Evolutionary conservation across 169 alveolate species (phyloP).

Genomic region (Plasmodium fragile): DNA sequence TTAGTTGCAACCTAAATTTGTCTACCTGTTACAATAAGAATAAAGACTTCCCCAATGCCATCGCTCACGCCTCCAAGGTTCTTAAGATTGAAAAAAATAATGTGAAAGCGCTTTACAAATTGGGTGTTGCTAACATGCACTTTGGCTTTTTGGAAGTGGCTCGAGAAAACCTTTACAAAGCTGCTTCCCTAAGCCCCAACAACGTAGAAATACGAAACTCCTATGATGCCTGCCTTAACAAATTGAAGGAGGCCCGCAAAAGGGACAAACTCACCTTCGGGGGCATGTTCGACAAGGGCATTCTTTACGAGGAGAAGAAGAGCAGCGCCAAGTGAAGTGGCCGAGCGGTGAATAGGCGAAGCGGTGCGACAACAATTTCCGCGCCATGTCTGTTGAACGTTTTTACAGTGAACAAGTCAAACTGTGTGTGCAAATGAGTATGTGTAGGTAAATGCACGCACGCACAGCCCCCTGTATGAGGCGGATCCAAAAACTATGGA

Average conservation of each 20-base stretch:
- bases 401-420: not conserved
- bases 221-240: conserved; percentile 74
- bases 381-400: not conserved
- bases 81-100: conserved; percentile 81
- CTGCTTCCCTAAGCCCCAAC: conserved; percentile 83
- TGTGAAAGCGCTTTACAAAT: conserved; percentile 85
- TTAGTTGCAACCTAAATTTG: conserved; percentile 49
- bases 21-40: conserved; percentile 81
- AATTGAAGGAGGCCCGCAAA: conserved; percentile 78
- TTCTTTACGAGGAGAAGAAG: conserved; percentile 63
- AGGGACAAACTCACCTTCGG: conserved; percentile 79
- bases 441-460: not conserved
- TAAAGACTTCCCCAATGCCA: conserved; percentile 83
- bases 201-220: conserved; percentile 82
- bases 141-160: conserved; percentile 84
- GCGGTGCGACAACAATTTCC: not conserved
- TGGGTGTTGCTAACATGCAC: conserved; percentile 86
- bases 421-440: not conserved
- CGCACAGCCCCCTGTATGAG: not conserved
- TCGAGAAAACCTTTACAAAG: conserved; percentile 77
- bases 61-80: conserved; percentile 85
- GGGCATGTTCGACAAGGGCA: conserved; percentile 76
- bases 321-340: conserved; percentile 28
- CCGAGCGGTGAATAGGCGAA: too few species aligned
- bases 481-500: too few species aligned